phyloP scores from a whole-genome alignment of 2,329 filamentous ascomycete genomes.

The Xylariaceae sp. region DNA sequence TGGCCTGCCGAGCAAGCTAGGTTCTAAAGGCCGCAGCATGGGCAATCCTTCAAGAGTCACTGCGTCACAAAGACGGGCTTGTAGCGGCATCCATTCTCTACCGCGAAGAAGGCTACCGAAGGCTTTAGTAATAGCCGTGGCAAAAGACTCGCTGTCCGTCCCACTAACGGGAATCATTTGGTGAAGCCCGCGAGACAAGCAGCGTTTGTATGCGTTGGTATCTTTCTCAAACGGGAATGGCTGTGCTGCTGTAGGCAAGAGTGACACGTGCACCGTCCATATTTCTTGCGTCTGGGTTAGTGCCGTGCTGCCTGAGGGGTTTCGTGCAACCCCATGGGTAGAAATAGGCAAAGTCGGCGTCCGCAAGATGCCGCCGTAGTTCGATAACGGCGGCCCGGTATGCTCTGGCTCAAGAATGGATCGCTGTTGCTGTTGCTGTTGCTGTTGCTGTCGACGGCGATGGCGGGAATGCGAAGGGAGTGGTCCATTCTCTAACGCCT shows the following conservation, averaged over 20 bases:
- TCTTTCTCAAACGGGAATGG: conserved; percentile 60
- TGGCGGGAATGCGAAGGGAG: conserved; percentile 26
- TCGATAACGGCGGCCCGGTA: conserved; percentile 12
- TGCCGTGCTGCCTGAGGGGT: neutral
- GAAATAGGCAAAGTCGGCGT: conserved; percentile 7
- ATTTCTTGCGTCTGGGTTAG: conserved; percentile 18
- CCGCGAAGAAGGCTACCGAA: conserved; percentile 49
- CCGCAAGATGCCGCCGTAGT: conserved; percentile 13
- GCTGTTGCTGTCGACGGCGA: conserved; percentile 30
- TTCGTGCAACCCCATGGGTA: conserved; percentile 4
- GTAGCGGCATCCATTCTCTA: conserved; percentile 54
- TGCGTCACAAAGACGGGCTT: conserved; percentile 55
- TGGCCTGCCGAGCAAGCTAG: conserved; percentile 37
- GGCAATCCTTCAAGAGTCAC: conserved; percentile 52
- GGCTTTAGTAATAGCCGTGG: conserved; percentile 44
- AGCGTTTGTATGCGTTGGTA: conserved; percentile 57
- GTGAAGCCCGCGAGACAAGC: conserved; percentile 56
- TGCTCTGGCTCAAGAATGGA: conserved; percentile 29
- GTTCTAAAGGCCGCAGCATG: conserved; percentile 54
- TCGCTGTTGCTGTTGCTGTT: too few relatives aligned
- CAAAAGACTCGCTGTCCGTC: conserved; percentile 47
- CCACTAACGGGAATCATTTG: conserved; percentile 53
- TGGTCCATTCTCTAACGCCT: conserved; percentile 43
- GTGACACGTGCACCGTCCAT: conserved; percentile 59
- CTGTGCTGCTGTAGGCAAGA: conserved; percentile 50